A percentile compares a stretch with the other conserved stretches of the same genome.
Conservation (phyloP, 352 stramenopile genomes). For the Pythium aphanidermatum region DNA sequence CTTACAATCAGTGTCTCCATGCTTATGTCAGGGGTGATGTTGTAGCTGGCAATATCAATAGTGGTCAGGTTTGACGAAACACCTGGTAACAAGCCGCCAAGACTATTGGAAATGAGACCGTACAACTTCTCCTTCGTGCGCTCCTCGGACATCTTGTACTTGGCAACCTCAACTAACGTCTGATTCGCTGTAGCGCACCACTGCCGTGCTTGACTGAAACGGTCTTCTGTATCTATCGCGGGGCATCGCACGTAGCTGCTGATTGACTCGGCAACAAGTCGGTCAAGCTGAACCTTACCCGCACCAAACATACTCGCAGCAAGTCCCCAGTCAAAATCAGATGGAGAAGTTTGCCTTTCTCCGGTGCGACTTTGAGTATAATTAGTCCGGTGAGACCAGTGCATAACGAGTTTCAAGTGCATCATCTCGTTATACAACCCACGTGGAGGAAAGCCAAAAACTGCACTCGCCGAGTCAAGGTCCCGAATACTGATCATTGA, state of each 20-base stretch:
- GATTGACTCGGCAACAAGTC: constrained; percentile 3
- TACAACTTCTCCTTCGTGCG: neutral
- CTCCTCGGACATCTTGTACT: neutral
- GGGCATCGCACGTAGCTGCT: constrained; percentile 1
- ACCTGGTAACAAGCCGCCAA: neutral
- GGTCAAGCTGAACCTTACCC: constrained; percentile 4
- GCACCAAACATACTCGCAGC: constrained; percentile 1
- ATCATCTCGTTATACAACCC: constrained; percentile 41
- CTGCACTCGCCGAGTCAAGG: constrained; percentile 25
- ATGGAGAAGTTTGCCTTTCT: neutral
- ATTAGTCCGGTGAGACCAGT: neutral
- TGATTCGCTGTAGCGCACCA: neutral
- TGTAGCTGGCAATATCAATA: constrained; percentile 1
- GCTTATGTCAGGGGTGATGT: constrained; percentile 10
- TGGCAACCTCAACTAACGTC: constrained; percentile 5
- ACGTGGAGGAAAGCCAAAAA: constrained; percentile 34
- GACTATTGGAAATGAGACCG: neutral
- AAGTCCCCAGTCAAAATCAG: constrained; percentile 5
- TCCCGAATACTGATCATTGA: constrained; percentile 33
- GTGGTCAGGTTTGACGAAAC: neutral
- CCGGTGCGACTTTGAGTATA: neutral
- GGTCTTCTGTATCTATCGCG: neutral
- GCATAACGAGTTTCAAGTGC: constrained; percentile 1
- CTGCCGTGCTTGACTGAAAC: neutral
- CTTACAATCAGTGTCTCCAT: constrained; percentile 8